Evolutionary conservation across 208 protist species (phyloP).

Genomic region (Lotmaria passim): DNA sequence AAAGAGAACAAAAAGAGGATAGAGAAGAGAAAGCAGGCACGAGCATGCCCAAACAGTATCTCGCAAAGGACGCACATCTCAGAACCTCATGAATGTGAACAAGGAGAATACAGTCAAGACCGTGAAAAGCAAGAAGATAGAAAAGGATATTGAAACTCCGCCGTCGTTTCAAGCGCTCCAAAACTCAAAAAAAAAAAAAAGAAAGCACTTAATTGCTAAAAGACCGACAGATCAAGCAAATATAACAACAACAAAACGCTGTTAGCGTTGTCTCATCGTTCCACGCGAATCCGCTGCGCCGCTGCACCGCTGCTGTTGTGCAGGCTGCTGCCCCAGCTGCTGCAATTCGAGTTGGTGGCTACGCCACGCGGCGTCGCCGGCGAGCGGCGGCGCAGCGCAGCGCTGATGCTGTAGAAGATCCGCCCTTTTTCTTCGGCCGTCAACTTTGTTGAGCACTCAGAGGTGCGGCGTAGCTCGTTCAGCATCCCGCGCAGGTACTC

Average conservation of each 20-base stretch:
- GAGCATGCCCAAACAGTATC: too few relatives aligned
- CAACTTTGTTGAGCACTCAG: slow-evolving; percentile 35
- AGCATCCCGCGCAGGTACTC: slow-evolving; percentile 34
- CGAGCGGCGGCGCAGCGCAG: slow-evolving; percentile 22
- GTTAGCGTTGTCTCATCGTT: too few relatives aligned
- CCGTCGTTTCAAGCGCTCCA: too few relatives aligned
- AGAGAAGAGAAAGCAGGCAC: background rate
- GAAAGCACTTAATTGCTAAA: too few relatives aligned
- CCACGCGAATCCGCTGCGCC: background rate
- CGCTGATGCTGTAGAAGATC: slow-evolving; percentile 32
- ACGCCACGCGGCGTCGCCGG: slow-evolving; percentile 6
- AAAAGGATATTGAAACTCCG: too few relatives aligned
- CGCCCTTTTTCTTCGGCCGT: slow-evolving; percentile 26
- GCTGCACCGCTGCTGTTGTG: slow-evolving; percentile 12
- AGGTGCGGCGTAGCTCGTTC: slow-evolving; percentile 33
- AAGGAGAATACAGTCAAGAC: too few relatives aligned
- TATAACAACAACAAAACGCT: too few relatives aligned
- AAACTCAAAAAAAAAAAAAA: slow-evolving; percentile 18
- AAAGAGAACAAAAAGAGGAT: slow-evolving; percentile 10
- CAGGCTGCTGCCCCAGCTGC: slow-evolving; percentile 11
- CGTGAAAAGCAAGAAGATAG: too few relatives aligned
- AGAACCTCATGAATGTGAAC: too few relatives aligned
- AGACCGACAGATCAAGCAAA: too few relatives aligned
- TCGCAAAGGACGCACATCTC: too few relatives aligned
- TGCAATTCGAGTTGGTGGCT: background rate